phyloP scores from a whole-genome alignment of 306 rosid genomes.

The Citrullus mucosospermus region DNA sequence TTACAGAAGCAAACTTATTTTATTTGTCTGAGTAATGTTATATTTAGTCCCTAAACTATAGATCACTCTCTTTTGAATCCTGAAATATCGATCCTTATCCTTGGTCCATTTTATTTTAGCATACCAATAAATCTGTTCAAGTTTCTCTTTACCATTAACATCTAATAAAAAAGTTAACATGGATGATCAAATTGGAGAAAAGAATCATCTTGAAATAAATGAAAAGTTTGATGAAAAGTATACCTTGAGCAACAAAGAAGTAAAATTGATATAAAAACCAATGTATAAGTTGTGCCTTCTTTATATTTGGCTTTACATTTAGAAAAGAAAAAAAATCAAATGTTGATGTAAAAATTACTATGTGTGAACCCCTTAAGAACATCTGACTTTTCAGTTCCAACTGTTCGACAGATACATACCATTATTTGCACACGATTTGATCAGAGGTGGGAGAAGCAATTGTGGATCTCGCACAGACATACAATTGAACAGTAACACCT shows the following conservation, averaged over 20 bases:
- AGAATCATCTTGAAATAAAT: not conserved
- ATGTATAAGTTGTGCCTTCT: not conserved
- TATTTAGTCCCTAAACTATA: not conserved
- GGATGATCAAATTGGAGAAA: not conserved
- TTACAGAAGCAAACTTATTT: not conserved
- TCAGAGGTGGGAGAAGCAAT: conserved; percentile 68
- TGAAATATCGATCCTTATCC: not conserved
- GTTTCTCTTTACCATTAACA: not conserved
- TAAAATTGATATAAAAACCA: not conserved
- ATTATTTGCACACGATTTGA: conserved; percentile 73
- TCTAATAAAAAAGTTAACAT: not conserved
- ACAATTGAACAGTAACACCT: conserved; percentile 92
- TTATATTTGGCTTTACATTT: not conserved
- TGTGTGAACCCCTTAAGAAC: not conserved
- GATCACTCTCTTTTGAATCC: not conserved
- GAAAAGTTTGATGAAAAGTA: not conserved
- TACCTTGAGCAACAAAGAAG: not conserved
- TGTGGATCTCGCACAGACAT: conserved; percentile 88
- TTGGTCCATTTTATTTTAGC: not conserved
- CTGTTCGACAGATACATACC: conserved; percentile 30
- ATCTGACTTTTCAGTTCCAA: not conserved
- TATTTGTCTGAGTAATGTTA: not conserved
- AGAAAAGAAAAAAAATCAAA: not conserved
- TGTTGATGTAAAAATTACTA: not conserved
- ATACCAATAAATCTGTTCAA: not conserved